phyloP scores from a whole-genome alignment of 345 rosid species.

The Toxicodendron radicans region DNA sequence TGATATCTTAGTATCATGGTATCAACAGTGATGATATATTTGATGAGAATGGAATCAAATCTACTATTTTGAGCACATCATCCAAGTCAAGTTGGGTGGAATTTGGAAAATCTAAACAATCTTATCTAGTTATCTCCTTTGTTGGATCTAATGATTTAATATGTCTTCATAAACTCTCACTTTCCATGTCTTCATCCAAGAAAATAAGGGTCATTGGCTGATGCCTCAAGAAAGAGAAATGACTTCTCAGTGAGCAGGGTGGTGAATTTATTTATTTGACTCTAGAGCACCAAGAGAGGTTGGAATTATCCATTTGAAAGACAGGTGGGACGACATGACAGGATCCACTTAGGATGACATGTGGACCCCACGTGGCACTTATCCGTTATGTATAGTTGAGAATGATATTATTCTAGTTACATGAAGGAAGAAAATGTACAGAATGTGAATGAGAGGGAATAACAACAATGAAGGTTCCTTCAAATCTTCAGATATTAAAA shows the following conservation, averaged over 20 bases:
- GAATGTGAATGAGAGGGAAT: conserved; percentile 21
- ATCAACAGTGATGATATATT: neutral
- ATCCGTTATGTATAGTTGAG: conserved; percentile 33
- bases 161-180: conserved; percentile 19
- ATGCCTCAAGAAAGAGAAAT: conserved; percentile 3
- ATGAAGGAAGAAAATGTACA: neutral
- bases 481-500: neutral
- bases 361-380: conserved; percentile 54
- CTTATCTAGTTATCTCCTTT: conserved; percentile 47
- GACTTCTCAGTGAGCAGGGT: neutral
- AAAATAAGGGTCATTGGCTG: conserved; percentile 17
- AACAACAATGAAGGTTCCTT: conserved; percentile 19
- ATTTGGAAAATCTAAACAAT: conserved; percentile 14
- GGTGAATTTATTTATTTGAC: conserved; percentile 11
- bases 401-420: conserved; percentile 3
- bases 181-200: conserved; percentile 5
- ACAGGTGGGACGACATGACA: conserved; percentile 14
- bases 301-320: conserved; percentile 25
- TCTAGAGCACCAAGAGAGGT: conserved; percentile 17
- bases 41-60: conserved; percentile 14
- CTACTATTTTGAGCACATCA: conserved; percentile 10
- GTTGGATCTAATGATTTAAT: conserved; percentile 24
- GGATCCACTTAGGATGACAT: conserved; percentile 34
- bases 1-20: neutral
- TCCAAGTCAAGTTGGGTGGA: conserved; percentile 11